Base-by-base conservation (phyloP, 2,329 filamentous ascomycete genomes). In the Diaporthe sp. region DNA sequence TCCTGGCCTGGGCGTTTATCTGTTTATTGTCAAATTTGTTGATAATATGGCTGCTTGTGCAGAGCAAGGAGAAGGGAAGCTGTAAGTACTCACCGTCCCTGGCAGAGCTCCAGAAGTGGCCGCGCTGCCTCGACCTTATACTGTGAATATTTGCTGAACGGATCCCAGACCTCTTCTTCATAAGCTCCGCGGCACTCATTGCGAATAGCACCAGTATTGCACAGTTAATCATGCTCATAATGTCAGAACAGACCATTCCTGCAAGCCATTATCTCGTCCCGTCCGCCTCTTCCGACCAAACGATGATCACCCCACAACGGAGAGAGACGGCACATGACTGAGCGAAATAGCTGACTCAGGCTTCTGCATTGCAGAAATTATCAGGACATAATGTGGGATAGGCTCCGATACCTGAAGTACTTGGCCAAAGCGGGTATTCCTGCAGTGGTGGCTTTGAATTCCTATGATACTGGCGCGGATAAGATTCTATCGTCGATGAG, bases 11-110 rank as follows among this genome's bases (percentile, higher is more conserved):
- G 62, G 65, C 73, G 1, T 39, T 70, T 15, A 2, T 51, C 28
- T 77, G 75, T n/a, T 31, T 73, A 0, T 37, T 73, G 15, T 34
- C 49, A 42, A 75, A 77, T 25, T 51, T 62, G 42, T 46, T 77
- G n/a, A 55, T 77, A 10, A 34, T 73, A 65, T 75, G 75, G 73
- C 62, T 77, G 55, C 75, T 77, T 59, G 74, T 71, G 75, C 70
- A 57, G 31, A 68, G 69, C 62, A 72, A 67, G 17, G 75, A 77
- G 49, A 75, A 74, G 51, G 73, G 51, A 15, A 77, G 75, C 70
- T 77, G 75, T 75, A 28, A 67, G 75, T 65, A 9, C n/a, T 55
- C 9, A 31, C 37, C 19, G 19, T 37, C 15, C 10, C 28, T 57
- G 37, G 34, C 15, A 31, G 34, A 2, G 15, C 5, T 17, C 39